Conservation (phyloP, 306 rosid species). For the Acacia melanoxylon region DNA sequence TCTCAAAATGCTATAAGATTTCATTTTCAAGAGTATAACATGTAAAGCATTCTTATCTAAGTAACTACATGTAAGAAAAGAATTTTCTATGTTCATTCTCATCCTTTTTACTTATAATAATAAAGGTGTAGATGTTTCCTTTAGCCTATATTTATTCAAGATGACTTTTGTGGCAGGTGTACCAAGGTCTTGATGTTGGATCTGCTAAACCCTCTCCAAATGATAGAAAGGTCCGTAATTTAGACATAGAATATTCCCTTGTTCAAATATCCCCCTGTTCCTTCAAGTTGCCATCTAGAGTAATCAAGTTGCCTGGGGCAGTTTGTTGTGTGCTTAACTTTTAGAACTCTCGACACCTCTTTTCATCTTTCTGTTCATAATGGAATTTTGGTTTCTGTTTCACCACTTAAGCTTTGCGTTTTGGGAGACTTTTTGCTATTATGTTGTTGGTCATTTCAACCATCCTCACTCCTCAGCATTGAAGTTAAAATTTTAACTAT, state of each 20-base stretch:
- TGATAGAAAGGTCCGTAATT: constrained; percentile 68
- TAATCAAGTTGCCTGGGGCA: background rate
- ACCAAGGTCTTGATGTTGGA: constrained; percentile 88
- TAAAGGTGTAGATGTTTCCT: constrained; percentile 13
- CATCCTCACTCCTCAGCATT: background rate
- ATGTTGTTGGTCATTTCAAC: background rate
- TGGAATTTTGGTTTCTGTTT: constrained; percentile 5
- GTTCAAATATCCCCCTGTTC: background rate
- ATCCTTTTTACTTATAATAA: background rate
- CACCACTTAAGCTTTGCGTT: background rate
- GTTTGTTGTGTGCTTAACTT: background rate
- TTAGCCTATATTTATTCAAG: background rate
- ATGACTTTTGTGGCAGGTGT: constrained; percentile 53
- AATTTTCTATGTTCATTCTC: background rate
- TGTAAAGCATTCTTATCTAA: background rate
- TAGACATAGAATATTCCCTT: background rate
- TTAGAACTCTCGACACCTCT: background rate
- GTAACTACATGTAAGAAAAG: background rate
- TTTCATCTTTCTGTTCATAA: background rate
- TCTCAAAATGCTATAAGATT: background rate
- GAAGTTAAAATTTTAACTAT: background rate
- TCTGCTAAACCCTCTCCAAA: constrained; percentile 82
- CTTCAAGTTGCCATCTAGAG: background rate
- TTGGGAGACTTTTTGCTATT: background rate
- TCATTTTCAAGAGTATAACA: background rate